phyloP scores from a whole-genome alignment of 73 alveolate species.

The Paramecium sonneborni region DNA sequence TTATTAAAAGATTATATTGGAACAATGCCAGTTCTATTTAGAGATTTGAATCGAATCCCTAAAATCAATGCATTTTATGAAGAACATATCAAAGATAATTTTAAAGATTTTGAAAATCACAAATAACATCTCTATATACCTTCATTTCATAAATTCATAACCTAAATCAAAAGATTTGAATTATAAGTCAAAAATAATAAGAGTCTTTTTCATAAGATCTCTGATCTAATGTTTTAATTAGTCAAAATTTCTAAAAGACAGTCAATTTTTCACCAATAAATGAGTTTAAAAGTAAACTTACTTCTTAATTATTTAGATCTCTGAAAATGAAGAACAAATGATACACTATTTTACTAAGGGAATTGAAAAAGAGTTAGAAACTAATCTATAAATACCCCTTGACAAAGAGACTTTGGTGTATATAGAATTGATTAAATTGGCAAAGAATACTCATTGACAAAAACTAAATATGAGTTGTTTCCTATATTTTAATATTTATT shows the following conservation, averaged over 20 bases:
- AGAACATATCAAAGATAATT: neutral
- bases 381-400: neutral
- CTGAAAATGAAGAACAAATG: neutral
- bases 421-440: constrained; percentile 44
- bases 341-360: neutral
- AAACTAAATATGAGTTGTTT: neutral
- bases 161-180: neutral
- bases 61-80: neutral
- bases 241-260: neutral
- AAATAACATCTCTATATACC: neutral
- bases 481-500: neutral
- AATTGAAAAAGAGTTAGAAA: neutral
- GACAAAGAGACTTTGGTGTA: constrained; percentile 21
- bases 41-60: neutral
- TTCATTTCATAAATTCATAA: neutral
- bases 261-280: no score
- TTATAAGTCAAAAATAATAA: neutral
- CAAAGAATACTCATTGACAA: neutral
- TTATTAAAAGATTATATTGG: neutral
- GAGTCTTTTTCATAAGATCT: neutral
- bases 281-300: neutral
- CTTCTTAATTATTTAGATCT: neutral
- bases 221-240: neutral
- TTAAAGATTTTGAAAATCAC: neutral
- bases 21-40: constrained; percentile 27